A percentile compares a stretch with the other conserved stretches of the same genome.
Evolutionary conservation across 2,329 filamentous ascomycete species (phyloP).

Genomic region (Trichophyton mentagrophytes): DNA sequence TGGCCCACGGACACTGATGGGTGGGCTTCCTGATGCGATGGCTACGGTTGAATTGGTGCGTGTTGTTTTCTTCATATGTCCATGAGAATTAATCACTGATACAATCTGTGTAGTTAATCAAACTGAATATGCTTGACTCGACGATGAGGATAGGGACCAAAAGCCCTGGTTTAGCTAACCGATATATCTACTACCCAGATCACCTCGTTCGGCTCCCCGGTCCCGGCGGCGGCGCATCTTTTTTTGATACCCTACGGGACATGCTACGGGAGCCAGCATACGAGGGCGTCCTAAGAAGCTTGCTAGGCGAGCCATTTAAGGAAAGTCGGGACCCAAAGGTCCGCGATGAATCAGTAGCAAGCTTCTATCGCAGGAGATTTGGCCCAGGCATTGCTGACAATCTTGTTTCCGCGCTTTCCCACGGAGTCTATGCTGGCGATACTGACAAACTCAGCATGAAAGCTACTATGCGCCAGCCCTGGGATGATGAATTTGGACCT

Average conservation of each 20-base stretch:
- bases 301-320: constrained; percentile 56
- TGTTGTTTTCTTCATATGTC: not conserved
- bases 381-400: constrained; percentile 52
- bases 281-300: constrained; percentile 28
- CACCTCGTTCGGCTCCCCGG: constrained; percentile 55
- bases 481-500: constrained; percentile 21
- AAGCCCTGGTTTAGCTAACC: constrained; percentile 45
- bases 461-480: constrained; percentile 43
- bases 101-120: constrained; percentile 24
- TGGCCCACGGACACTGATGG: constrained; percentile 66
- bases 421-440: constrained; percentile 89
- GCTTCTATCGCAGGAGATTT: constrained; percentile 48
- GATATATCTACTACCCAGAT: constrained; percentile 82
- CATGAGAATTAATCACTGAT: not conserved
- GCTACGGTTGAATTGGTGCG: constrained; percentile 24
- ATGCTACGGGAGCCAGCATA: constrained; percentile 43
- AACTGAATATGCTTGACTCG: constrained; percentile 39
- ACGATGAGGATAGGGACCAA: constrained; percentile 42
- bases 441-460: constrained; percentile 65
- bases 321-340: constrained; percentile 46
- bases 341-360: constrained; percentile 60
- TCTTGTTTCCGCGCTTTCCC: constrained; percentile 58
- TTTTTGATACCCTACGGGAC: constrained; percentile 20
- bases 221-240: constrained; percentile 20
- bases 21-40: constrained; percentile 44